A percentile compares a stretch with the other conserved stretches of the same genome.
These are phyloP conservation scores for Cardiospermum halicacabum DNA, from an alignment of 345 rosid genomes.

Conservation along the genomic window DNA sequence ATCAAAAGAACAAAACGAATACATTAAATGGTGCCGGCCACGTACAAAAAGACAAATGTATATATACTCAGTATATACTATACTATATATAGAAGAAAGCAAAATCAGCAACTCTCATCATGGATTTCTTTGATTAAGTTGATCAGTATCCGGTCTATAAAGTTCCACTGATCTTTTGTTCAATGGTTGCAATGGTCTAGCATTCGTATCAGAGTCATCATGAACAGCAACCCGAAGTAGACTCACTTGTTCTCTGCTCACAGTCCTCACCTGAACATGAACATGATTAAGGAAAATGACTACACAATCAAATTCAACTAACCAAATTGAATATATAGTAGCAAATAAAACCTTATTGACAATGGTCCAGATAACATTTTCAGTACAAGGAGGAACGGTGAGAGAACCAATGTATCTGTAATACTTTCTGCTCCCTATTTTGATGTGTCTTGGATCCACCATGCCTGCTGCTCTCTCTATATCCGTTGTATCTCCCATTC, in stretches of 20 bases:
- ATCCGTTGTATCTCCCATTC: conserved; percentile 23
- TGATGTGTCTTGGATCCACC: conserved; percentile 45
- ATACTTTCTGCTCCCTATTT: conserved; percentile 55
- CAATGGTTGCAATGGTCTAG: conserved; percentile 56
- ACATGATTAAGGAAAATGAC: no score
- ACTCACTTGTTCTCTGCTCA: conserved; percentile 45
- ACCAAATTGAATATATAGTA: neutral
- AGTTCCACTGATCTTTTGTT: conserved; percentile 43
- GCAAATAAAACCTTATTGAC: conserved; percentile 43
- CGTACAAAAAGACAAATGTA: no score
- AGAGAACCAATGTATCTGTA: conserved; percentile 84
- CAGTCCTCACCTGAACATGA: conserved; percentile 53
- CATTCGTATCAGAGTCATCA: conserved; percentile 55
- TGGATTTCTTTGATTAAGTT: conserved; percentile 4
- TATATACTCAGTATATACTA: neutral
- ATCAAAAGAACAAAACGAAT: no score
- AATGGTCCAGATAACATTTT: conserved; percentile 70
- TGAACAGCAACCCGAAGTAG: conserved; percentile 73
- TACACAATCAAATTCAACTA: neutral
- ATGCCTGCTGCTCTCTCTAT: conserved; percentile 36
- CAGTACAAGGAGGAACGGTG: conserved; percentile 82
- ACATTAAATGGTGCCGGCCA: no score
- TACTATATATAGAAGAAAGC: neutral
- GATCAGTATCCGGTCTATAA: conserved; percentile 28
- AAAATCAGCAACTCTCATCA: no score